These are phyloP conservation scores for Myriosclerotinia scirpicola DNA, from an alignment of 2,329 filamentous ascomycete genomes.

Conservation along the genomic window DNA sequence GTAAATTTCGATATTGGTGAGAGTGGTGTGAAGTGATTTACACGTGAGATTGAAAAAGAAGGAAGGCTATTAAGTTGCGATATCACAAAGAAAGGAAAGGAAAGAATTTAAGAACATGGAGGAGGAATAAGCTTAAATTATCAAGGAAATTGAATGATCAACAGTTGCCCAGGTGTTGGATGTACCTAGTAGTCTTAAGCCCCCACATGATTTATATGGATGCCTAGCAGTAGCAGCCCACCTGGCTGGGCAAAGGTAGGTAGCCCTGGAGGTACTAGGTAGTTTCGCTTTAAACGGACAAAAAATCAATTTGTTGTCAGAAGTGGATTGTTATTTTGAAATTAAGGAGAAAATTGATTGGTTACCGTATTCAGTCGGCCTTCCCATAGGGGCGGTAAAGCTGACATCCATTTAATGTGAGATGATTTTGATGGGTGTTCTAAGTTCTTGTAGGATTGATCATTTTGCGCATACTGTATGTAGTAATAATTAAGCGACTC, in stretches of 20 bases:
- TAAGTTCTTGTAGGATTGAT: no score
- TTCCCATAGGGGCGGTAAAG: no score
- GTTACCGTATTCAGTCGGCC: no score
- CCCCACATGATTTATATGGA: neutral
- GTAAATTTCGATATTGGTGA: neutral
- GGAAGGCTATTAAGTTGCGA: neutral
- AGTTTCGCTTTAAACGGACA: neutral
- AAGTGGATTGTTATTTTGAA: neutral
- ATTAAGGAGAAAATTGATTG: neutral
- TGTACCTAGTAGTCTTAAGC: neutral
- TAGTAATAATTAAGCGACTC: no score
- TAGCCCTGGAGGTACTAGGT: no score
- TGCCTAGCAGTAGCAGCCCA: slow-evolving; percentile 15
- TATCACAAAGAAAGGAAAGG: neutral
- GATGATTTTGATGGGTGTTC: no score
- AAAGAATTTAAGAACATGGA: neutral
- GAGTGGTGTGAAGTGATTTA: neutral
- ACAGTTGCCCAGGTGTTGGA: no score
- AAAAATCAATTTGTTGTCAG: neutral
- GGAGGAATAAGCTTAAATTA: neutral
- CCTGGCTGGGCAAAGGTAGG: neutral
- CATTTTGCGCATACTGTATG: no score
- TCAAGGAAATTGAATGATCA: neutral
- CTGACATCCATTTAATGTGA: no score
- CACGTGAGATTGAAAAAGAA: neutral